Percentiles rank a stretch among this genome's conserved stretches.
phyloP scores from a whole-genome alignment of 176 grass and related monocot genomes.

The Melocanna baccifera region DNA sequence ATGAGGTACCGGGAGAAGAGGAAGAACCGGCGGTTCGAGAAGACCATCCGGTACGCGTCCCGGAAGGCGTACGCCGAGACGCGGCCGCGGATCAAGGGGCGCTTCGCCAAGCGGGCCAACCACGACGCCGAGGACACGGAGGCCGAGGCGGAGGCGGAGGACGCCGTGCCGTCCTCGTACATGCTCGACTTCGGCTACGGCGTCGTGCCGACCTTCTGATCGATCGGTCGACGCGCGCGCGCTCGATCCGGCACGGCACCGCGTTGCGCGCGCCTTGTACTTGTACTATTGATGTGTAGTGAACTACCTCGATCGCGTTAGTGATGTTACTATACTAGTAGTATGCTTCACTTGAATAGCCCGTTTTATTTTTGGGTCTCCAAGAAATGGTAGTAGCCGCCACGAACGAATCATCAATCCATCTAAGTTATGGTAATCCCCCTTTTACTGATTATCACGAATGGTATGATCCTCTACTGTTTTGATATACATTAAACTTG shows the following conservation, averaged over 20 bases:
- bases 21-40: conserved; percentile 93
- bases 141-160: conserved; percentile 28
- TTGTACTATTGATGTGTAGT: conserved; percentile 15
- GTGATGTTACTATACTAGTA: conserved; percentile 10
- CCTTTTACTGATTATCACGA: no score
- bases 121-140: conserved; percentile 28
- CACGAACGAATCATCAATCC: neutral
- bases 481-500: neutral
- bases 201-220: conserved; percentile 78
- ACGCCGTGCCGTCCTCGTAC: conserved; percentile 45
- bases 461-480: neutral
- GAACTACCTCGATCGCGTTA: conserved; percentile 20
- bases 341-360: neutral
- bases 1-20: conserved; percentile 91
- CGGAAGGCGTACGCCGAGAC: conserved; percentile 92
- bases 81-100: conserved; percentile 76
- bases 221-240: neutral
- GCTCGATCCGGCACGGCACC: neutral
- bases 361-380: neutral
- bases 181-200: conserved; percentile 67
- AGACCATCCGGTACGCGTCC: conserved; percentile 91
- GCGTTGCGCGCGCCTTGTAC: neutral
- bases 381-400: conserved; percentile 10
- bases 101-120: conserved; percentile 78
- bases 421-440: neutral